phyloP scores from a whole-genome alignment of 2,329 filamentous ascomycete genomes.

The Sporothrix inflata region DNA sequence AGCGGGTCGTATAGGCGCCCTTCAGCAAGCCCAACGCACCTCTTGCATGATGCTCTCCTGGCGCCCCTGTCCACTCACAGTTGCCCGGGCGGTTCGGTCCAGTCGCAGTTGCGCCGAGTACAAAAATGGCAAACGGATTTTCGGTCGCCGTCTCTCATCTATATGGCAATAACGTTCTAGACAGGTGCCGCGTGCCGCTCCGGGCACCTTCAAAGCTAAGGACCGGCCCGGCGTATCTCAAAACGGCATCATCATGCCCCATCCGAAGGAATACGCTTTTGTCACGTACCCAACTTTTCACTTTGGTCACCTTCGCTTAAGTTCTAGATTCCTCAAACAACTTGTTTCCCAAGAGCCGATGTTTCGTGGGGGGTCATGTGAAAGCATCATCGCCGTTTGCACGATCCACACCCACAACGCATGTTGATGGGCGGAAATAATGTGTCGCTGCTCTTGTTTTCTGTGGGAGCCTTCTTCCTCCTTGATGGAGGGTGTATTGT shows the following conservation, averaged over 20 bases:
- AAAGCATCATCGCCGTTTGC: conserved; percentile 1
- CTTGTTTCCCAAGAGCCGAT: neutral
- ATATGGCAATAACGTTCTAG: neutral
- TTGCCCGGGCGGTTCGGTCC: neutral
- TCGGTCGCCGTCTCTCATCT: neutral
- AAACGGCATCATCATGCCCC: neutral
- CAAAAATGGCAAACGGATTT: neutral
- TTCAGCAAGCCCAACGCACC: neutral
- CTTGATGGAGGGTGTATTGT: neutral
- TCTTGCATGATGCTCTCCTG: conserved; percentile 7
- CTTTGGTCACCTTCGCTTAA: neutral
- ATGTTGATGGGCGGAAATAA: neutral
- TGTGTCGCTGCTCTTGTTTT: neutral
- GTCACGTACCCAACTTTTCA: neutral
- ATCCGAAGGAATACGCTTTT: neutral
- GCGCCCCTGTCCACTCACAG: neutral
- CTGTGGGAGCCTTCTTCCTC: neutral
- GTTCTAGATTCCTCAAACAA: neutral
- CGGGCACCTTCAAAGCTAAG: neutral
- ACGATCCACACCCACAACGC: neutral
- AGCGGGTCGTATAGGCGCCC: neutral
- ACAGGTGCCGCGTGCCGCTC: neutral
- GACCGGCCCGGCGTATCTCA: conserved; percentile 2
- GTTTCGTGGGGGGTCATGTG: neutral
- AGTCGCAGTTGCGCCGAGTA: neutral